Evolutionary conservation across 768 basidiomycete species (phyloP), one percentile per base, ranked within the genome.

Genomic region (Tylopilus sp.): DNA sequence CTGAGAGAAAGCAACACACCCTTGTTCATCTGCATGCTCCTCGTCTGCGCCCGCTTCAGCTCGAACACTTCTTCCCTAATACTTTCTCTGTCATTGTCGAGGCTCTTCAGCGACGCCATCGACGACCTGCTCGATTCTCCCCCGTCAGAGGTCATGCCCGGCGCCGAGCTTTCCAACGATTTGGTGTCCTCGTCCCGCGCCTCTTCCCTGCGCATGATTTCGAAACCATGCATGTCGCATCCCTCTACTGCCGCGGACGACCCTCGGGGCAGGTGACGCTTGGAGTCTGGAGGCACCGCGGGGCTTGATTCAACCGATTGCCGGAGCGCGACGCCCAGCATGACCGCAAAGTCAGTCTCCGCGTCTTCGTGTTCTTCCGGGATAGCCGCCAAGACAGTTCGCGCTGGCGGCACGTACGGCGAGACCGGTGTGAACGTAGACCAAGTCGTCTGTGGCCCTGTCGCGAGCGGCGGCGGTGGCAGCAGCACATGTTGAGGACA

Each of bases 21-120:
- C 60, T 71, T 73, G 64, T 78, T 75, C 53, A 79, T 67, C 58
- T 78, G 75, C 60, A 81, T 66, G 53, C 78, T 81, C 59, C 71
- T 75, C 42, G 77, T 73, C 43, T 75, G 78, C 3, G 70, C 79
- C 12, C 76, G 71, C 55, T 69, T 71, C 40, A 79, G 66, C 53
- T 79, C 77, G 55, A 75, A 78, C 2, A 63, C 64, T 46, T 66
- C 69, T n/a, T 69, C 70, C 18, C 58, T 40, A 20, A 57, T 44
- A 21, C 67, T 59, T 33, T 51, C 55, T 35, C 36, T 47, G 8
- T 59, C 51, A 13, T 41, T 48, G 28, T 55, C 58, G 3, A 55
- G 42, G 46, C 67, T 67, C 42, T 61, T 53, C 25, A 69, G 53
- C 21, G 66, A 66, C 31, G 22, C 44, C 18, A 35, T 53, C n/a